A percentile compares a stretch with the other conserved stretches of the same genome.
Evolutionary conservation across 2,329 filamentous ascomycete species (phyloP).

Genomic region (Mariannaea elegans): DNA sequence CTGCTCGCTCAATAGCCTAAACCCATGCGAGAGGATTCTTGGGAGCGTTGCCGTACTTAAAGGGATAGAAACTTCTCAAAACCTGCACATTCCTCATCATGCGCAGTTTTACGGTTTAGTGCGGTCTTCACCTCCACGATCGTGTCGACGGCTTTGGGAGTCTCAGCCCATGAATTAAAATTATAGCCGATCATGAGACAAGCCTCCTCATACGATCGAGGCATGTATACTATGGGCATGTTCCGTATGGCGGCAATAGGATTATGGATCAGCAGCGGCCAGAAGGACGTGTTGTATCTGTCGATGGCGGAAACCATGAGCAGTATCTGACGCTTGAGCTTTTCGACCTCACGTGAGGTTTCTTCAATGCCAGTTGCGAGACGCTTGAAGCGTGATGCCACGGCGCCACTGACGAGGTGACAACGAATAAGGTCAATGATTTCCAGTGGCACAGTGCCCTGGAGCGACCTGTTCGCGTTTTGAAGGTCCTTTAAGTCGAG

Average conservation of each 20-base stretch:
- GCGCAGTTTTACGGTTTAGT: too few species aligned
- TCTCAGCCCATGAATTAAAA: slow-evolving; percentile 33
- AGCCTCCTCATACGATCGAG: slow-evolving; percentile 25
- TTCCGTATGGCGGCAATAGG: background rate
- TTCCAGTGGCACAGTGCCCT: slow-evolving; percentile 26
- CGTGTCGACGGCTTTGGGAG: slow-evolving; percentile 16
- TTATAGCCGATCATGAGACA: slow-evolving; percentile 18
- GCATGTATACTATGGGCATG: slow-evolving; percentile 21
- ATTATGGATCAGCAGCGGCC: slow-evolving; percentile 25
- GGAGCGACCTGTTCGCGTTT: slow-evolving; percentile 15
- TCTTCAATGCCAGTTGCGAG: slow-evolving; percentile 7
- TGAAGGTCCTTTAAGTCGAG: slow-evolving; percentile 34
- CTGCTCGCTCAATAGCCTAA: too few species aligned
- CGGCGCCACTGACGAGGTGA: slow-evolving; percentile 23
- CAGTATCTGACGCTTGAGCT: slow-evolving; percentile 25
- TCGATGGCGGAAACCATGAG: slow-evolving; percentile 23
- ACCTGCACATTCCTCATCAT: too few species aligned
- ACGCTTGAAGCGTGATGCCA: slow-evolving; percentile 7
- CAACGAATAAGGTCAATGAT: slow-evolving; percentile 31
- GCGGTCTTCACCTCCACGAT: too few species aligned
- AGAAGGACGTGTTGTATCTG: slow-evolving; percentile 30
- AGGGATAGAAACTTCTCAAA: too few species aligned
- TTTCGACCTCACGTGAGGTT: background rate
- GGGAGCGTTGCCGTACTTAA: too few species aligned
- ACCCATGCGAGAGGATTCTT: too few species aligned